Percentiles rank a stretch among this genome's conserved stretches.
Conservation (phyloP, 106 monocot genomes). For the Iris macrosiphon region DNA sequence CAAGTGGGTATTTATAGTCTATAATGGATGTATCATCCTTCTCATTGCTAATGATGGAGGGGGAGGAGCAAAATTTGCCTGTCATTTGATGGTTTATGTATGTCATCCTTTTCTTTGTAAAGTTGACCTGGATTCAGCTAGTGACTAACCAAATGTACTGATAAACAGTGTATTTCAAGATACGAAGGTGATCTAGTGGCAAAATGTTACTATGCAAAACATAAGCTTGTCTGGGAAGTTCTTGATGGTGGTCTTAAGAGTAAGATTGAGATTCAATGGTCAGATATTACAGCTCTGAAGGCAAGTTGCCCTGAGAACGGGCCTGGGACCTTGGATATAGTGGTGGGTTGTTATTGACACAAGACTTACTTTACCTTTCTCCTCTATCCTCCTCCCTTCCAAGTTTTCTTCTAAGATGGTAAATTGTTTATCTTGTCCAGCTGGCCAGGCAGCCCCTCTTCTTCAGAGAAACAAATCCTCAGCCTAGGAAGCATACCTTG, state of each 20-base stretch:
- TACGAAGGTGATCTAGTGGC: constrained; percentile 80
- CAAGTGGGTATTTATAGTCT: background rate
- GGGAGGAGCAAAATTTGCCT: background rate
- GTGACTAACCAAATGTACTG: background rate
- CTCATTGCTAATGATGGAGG: background rate
- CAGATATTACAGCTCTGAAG: constrained; percentile 67
- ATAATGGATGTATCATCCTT: background rate
- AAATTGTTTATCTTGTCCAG: constrained; percentile 28
- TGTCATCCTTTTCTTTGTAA: background rate
- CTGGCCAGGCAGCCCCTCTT: constrained; percentile 81
- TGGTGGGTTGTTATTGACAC: constrained; percentile 43
- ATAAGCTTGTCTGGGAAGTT: constrained; percentile 80
- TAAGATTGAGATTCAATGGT: constrained; percentile 85
- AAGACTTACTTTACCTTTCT: background rate
- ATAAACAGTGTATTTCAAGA: constrained; percentile 44
- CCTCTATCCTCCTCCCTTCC: background rate
- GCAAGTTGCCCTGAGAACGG: constrained; percentile 48
- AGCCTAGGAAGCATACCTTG: constrained; percentile 84
- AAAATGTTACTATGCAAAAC: constrained; percentile 73
- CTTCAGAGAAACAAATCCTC: constrained; percentile 88
- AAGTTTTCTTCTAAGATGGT: background rate
- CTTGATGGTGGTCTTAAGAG: constrained; percentile 82
- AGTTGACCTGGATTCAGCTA: background rate
- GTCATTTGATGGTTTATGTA: background rate
- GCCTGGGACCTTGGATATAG: constrained; percentile 57